phyloP scores from a whole-genome alignment of 257 asterid genomes.

The Lavandula angustifolia region DNA sequence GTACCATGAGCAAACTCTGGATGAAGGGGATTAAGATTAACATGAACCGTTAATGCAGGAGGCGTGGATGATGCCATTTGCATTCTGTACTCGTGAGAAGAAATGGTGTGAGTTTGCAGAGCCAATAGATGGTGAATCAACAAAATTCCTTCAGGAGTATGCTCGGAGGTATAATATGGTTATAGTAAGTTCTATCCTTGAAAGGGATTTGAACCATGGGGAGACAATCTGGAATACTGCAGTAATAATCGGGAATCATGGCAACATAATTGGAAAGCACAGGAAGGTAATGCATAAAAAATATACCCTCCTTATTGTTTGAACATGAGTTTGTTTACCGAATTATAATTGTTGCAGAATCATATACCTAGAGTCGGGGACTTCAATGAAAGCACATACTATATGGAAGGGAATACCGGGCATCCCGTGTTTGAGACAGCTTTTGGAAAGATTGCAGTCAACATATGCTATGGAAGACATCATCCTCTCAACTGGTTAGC shows the following conservation, averaged over 20 bases:
- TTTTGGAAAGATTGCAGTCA: constrained; percentile 84
- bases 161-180: constrained; percentile 88
- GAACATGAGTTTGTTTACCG: neutral
- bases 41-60: constrained; percentile 47
- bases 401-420: constrained; percentile 97
- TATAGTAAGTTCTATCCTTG: constrained; percentile 84
- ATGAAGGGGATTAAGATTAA: constrained; percentile 23
- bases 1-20: constrained; percentile 3
- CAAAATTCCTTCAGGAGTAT: constrained; percentile 76
- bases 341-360: constrained; percentile 54
- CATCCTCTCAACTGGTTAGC: constrained; percentile 98
- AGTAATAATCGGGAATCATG: constrained; percentile 85
- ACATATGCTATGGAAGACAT: constrained; percentile 97
- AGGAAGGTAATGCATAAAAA: constrained; percentile 64
- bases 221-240: constrained; percentile 92
- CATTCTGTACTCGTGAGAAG: constrained; percentile 97
- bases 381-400: constrained; percentile 91
- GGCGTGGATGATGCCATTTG: constrained; percentile 99
- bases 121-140: constrained; percentile 92
- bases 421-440: constrained; percentile 97
- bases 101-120: constrained; percentile 97
- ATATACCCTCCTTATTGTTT: neutral
- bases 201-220: constrained; percentile 92
- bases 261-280: constrained; percentile 91
- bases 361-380: constrained; percentile 99